Conservation (phyloP, 2,329 filamentous ascomycete species). For the Cladosporium austrohemisphaericum region DNA sequence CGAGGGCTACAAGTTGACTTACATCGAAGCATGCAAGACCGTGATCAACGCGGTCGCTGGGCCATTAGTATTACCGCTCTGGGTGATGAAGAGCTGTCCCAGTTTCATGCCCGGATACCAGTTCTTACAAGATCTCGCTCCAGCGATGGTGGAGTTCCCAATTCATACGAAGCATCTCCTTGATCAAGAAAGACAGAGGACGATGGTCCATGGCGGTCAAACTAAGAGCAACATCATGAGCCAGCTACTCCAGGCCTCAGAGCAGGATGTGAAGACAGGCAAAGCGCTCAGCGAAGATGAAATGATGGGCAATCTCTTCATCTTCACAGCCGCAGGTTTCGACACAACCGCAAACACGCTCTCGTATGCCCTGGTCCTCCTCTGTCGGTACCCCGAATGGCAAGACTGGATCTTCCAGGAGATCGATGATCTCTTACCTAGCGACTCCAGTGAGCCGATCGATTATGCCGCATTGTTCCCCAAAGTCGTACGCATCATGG, state of each 20-base stretch:
- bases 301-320: conserved; percentile 44
- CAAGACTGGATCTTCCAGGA: conserved; percentile 54
- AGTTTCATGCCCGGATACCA: conserved; percentile 22
- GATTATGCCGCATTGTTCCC: conserved; percentile 46
- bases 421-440: conserved; percentile 37
- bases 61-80: conserved; percentile 26
- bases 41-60: conserved; percentile 25
- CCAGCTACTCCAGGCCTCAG: conserved; percentile 26
- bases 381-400: conserved; percentile 46
- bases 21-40: conserved; percentile 27
- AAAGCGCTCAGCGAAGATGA: conserved; percentile 37
- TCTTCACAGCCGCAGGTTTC: conserved; percentile 45
- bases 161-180: conserved; percentile 23
- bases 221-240: conserved; percentile 29
- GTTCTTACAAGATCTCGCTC: conserved; percentile 18
- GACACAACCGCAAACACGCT: conserved; percentile 51
- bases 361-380: conserved; percentile 46
- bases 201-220: conserved; percentile 13
- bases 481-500: conserved; percentile 41
- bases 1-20: conserved; percentile 30
- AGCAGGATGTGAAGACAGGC: conserved; percentile 19
- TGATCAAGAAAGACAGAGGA: conserved; percentile 23
- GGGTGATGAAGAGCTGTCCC: conserved; percentile 26
- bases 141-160: conserved; percentile 28
- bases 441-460: conserved; percentile 25